These are phyloP conservation scores for Sistotremastrum niveocremeum DNA, from an alignment of 768 basidiomycete genomes.

Conservation along the genomic window DNA sequence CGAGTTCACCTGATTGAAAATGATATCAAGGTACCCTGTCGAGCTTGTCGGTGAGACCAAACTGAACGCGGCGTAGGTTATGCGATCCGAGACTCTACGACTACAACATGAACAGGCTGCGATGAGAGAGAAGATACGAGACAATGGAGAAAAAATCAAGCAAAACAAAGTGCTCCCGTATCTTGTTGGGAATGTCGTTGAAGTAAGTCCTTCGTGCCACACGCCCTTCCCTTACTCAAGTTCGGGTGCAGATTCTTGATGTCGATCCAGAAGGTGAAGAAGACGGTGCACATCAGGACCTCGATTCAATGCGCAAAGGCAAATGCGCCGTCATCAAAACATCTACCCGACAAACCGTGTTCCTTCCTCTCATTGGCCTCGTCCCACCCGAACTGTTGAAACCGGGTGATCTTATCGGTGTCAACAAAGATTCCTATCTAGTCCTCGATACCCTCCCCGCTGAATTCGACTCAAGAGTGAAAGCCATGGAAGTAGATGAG, in stretches of 20 bases:
- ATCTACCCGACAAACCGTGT: slow-evolving; percentile 95
- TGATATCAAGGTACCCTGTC: slow-evolving; percentile 68
- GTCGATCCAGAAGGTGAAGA: slow-evolving; percentile 89
- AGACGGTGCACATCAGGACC: slow-evolving; percentile 89
- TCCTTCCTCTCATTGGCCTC: slow-evolving; percentile 94
- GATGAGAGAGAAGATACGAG: slow-evolving; percentile 98
- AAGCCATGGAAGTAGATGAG: slow-evolving; percentile 99
- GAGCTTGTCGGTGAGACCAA: background rate
- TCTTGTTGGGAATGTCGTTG: slow-evolving; percentile 94
- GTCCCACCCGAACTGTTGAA: slow-evolving; percentile 84
- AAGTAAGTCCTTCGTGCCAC: slow-evolving; percentile 39
- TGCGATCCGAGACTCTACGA: slow-evolving; percentile 88
- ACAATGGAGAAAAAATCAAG: slow-evolving; percentile 96
- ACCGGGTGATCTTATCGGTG: slow-evolving; percentile 91
- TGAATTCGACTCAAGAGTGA: slow-evolving; percentile 96
- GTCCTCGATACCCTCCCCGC: slow-evolving; percentile 90
- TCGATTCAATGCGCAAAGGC: slow-evolving; percentile 91
- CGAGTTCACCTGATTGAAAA: slow-evolving; percentile 91
- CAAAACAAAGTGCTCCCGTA: slow-evolving; percentile 99
- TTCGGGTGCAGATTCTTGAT: slow-evolving; percentile 63
- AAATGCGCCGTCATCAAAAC: slow-evolving; percentile 98
- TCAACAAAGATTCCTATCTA: slow-evolving; percentile 98
- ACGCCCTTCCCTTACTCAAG: background rate
- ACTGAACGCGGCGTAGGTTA: slow-evolving; percentile 46
- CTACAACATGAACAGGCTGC: slow-evolving; percentile 87